phyloP scores from a whole-genome alignment of 306 rosid genomes.

The Fagus sylvatica region DNA sequence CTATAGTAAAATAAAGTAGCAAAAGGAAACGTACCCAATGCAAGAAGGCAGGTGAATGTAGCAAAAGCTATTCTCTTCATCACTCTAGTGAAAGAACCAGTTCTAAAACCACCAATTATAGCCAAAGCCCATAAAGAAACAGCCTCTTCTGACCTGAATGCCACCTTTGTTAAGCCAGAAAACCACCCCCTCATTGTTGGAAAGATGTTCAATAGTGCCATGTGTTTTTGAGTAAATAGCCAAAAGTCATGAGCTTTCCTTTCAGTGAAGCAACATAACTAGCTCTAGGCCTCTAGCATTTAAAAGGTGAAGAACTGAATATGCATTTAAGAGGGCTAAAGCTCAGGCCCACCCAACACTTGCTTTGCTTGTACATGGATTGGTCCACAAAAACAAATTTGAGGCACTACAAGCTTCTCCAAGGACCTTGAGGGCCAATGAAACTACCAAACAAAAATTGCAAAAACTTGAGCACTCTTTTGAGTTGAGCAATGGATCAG shows the following conservation, averaged over 20 bases:
- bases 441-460: no score
- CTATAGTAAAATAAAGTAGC: neutral
- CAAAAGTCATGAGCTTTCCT: neutral
- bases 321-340: conserved; percentile 25
- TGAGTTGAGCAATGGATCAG: no score
- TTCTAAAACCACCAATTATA: neutral
- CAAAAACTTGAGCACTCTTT: no score
- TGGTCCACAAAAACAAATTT: no score
- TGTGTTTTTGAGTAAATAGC: neutral
- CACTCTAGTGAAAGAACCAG: neutral
- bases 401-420: no score
- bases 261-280: neutral
- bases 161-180: conserved; percentile 11
- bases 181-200: conserved; percentile 17
- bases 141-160: conserved; percentile 10
- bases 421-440: no score
- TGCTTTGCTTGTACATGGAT: no score
- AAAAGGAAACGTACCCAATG: conserved; percentile 29
- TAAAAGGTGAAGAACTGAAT: conserved; percentile 13
- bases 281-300: neutral
- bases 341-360: conserved; percentile 13
- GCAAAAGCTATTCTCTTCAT: conserved; percentile 18
- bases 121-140: conserved; percentile 12
- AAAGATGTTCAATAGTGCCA: conserved; percentile 17
- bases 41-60: conserved; percentile 33